Evolutionary conservation across 129 eudicot species (phyloP).

Genomic region (Mikania micrantha): DNA sequence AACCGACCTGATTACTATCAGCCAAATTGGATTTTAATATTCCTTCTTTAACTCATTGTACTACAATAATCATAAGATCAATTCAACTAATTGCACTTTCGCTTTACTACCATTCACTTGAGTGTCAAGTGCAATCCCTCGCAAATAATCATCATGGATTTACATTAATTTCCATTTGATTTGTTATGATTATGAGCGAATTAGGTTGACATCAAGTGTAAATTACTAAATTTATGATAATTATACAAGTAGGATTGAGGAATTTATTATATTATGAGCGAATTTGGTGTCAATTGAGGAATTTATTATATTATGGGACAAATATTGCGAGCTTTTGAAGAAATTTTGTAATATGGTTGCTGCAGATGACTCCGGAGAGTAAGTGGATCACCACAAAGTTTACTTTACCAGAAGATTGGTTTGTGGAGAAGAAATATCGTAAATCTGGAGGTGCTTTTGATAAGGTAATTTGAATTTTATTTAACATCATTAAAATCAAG

Average conservation of each 20-base stretch:
- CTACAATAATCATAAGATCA: too few species aligned
- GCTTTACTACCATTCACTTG: too few species aligned
- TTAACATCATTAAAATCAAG: background rate
- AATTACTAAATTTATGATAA: background rate
- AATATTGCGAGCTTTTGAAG: background rate
- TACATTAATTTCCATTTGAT: too few species aligned
- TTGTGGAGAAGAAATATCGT: conserved; percentile 72
- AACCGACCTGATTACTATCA: too few species aligned
- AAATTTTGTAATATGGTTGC: conserved; percentile 21
- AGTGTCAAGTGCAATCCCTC: too few species aligned
- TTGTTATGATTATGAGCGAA: too few species aligned
- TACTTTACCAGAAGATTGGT: conserved; percentile 78
- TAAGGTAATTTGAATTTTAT: conserved; percentile 37
- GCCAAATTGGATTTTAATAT: conserved; percentile 10
- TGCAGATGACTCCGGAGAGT: conserved; percentile 26
- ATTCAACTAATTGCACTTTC: too few species aligned
- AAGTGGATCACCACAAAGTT: conserved; percentile 11
- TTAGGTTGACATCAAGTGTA: too few species aligned
- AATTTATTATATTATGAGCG: background rate
- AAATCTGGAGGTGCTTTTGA: conserved; percentile 25
- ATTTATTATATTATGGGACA: background rate
- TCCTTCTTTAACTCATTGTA: too few species aligned
- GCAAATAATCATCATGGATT: too few species aligned
- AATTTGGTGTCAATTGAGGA: background rate
- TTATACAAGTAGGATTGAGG: background rate